phyloP scores from a whole-genome alignment of 1,139 yeast genomes.

The Tardiomyces digboiensis region DNA sequence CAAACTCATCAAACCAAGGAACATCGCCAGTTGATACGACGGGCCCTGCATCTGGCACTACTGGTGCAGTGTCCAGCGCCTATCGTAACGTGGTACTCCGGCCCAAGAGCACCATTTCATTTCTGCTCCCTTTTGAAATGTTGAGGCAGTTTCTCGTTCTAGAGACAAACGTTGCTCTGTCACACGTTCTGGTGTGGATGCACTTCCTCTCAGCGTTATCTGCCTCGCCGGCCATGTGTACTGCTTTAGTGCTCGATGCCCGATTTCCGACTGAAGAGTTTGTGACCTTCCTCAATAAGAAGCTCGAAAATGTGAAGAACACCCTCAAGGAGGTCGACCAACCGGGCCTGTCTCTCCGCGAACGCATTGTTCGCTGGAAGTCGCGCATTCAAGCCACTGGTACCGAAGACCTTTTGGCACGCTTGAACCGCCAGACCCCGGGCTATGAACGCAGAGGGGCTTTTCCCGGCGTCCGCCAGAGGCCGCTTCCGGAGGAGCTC shows the following conservation, averaged over 20 bases:
- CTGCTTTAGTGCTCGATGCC: neutral
- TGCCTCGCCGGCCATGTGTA: constrained; percentile 7
- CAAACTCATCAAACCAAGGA: neutral
- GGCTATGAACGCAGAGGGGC: constrained; percentile 11
- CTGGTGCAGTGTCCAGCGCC: neutral
- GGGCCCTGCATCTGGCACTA: neutral
- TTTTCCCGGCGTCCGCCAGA: constrained; percentile 10
- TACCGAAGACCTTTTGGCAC: constrained; percentile 11
- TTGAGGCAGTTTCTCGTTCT: neutral
- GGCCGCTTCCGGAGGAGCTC: constrained; percentile 15
- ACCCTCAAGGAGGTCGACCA: neutral
- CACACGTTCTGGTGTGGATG: constrained; percentile 18
- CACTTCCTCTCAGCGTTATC: constrained; percentile 15
- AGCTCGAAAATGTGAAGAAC: neutral
- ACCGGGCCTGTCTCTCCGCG: neutral
- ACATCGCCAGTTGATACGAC: neutral
- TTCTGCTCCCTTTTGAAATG: neutral
- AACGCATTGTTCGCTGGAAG: constrained; percentile 3
- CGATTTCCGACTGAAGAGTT: constrained; percentile 5
- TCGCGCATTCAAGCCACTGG: constrained; percentile 2
- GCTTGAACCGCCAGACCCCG: constrained; percentile 10
- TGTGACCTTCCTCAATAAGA: constrained; percentile 8
- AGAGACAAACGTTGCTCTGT: constrained; percentile 7
- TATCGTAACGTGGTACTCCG: neutral
- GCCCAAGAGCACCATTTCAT: neutral